Percentiles rank a stretch among this genome's conserved stretches.
Evolutionary conservation across 2,329 filamentous ascomycete species (phyloP).

Genomic region (Ceratocystis cubensis): DNA sequence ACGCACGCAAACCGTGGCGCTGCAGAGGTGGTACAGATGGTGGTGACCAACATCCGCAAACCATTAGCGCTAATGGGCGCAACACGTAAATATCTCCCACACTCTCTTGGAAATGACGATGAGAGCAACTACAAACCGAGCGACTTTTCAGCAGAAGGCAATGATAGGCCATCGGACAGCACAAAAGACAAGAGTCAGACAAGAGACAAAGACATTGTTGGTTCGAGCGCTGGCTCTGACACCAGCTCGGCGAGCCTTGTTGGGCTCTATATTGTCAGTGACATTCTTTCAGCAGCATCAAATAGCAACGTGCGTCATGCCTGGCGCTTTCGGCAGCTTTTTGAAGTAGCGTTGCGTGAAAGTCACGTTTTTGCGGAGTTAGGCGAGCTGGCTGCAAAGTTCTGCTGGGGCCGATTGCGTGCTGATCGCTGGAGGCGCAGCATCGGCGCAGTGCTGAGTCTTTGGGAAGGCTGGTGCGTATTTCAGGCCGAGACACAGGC

Average conservation of each 20-base stretch:
- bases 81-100: constrained; percentile 40
- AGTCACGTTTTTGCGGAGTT: constrained; percentile 63
- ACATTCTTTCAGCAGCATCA: constrained; percentile 66
- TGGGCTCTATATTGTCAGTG: constrained; percentile 62
- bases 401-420: constrained; percentile 68
- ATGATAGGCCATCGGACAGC: background rate
- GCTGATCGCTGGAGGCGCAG: constrained; percentile 77
- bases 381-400: constrained; percentile 57
- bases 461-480: constrained; percentile 61
- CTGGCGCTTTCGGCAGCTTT: constrained; percentile 74
- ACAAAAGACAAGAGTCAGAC: background rate
- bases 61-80: constrained; percentile 56
- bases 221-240: constrained; percentile 37
- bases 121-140: background rate
- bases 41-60: constrained; percentile 66
- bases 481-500: constrained; percentile 66
- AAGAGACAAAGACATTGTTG: constrained; percentile 26
- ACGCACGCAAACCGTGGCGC: constrained; percentile 73
- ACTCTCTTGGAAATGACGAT: background rate
- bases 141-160: background rate
- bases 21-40: constrained; percentile 81
- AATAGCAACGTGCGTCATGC: constrained; percentile 69
- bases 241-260: constrained; percentile 63
- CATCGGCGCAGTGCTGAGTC: constrained; percentile 51
- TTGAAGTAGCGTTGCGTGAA: constrained; percentile 57